Evolutionary conservation across 441 rosid genomes (phyloP).

Genomic region (Breynia disticha): DNA sequence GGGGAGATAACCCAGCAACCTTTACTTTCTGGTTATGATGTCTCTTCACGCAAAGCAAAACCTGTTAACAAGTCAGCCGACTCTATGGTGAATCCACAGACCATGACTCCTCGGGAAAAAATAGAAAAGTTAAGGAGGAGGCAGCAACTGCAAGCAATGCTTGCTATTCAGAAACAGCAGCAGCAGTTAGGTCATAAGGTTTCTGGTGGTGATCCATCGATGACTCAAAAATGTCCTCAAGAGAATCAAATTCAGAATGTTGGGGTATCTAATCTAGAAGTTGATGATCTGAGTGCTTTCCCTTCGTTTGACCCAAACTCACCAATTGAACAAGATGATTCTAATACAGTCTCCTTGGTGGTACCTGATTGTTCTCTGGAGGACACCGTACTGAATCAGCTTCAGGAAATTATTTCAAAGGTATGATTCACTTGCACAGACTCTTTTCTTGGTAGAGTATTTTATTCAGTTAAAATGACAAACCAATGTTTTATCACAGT

Average conservation of each 20-base stretch:
- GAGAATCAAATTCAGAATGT: constrained; percentile 39
- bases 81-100: constrained; percentile 37
- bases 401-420: constrained; percentile 74
- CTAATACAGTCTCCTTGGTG: constrained; percentile 35
- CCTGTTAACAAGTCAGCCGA: constrained; percentile 32
- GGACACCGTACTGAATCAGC: constrained; percentile 47
- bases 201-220: constrained; percentile 32
- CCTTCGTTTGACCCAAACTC: constrained; percentile 52
- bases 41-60: constrained; percentile 32
- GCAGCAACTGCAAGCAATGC: constrained; percentile 96
- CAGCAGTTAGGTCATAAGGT: constrained; percentile 54
- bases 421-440: constrained; percentile 28
- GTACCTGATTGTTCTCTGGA: constrained; percentile 40
- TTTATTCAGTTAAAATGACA: constrained; percentile 13
- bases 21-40: constrained; percentile 43
- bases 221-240: constrained; percentile 28
- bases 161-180: constrained; percentile 87
- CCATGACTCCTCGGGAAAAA: constrained; percentile 91
- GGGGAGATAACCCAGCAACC: constrained; percentile 41
- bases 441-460: constrained; percentile 23
- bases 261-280: constrained; percentile 35
- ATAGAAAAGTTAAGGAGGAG: constrained; percentile 79
- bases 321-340: constrained; percentile 48
- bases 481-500: constrained; percentile 38
- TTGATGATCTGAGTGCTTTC: constrained; percentile 33